Evolutionary conservation across 768 basidiomycete species (phyloP).

Genomic region (Trametes cinnabarina): DNA sequence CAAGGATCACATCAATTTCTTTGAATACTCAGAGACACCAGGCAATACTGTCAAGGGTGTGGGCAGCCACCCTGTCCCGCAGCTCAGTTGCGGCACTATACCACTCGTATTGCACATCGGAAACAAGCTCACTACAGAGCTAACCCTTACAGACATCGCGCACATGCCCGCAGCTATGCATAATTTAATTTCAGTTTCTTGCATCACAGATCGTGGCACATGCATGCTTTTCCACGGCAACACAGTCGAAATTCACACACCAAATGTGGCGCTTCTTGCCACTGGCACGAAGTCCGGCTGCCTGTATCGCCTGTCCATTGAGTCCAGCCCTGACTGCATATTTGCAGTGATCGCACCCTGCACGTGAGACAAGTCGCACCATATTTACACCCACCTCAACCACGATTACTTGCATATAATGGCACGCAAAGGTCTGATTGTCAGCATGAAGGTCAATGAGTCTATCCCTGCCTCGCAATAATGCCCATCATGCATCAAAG

Average conservation of each 20-base stretch:
- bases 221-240: neutral
- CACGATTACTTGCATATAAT: neutral
- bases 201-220: neutral
- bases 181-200: slow-evolving; percentile 18
- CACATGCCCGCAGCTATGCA: slow-evolving; percentile 13
- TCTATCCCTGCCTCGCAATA: neutral
- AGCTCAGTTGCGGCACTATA: slow-evolving; percentile 8
- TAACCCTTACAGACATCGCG: slow-evolving; percentile 14
- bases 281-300: neutral
- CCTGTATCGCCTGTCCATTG: neutral
- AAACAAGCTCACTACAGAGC: neutral
- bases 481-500: slow-evolving; percentile 24
- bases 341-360: neutral
- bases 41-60: slow-evolving; percentile 10
- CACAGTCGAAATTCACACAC: neutral
- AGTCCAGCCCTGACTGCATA: neutral
- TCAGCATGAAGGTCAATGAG: slow-evolving; percentile 13
- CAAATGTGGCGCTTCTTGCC: neutral
- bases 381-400: slow-evolving; percentile 15
- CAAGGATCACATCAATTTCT: slow-evolving; percentile 1
- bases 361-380: slow-evolving; percentile 17
- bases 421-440: slow-evolving; percentile 10
- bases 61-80: slow-evolving; percentile 1
- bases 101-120: neutral
- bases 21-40: slow-evolving; percentile 1